phyloP scores from a whole-genome alignment of 352 stramenopile genomes.

The Globisporangium abappressorium region DNA sequence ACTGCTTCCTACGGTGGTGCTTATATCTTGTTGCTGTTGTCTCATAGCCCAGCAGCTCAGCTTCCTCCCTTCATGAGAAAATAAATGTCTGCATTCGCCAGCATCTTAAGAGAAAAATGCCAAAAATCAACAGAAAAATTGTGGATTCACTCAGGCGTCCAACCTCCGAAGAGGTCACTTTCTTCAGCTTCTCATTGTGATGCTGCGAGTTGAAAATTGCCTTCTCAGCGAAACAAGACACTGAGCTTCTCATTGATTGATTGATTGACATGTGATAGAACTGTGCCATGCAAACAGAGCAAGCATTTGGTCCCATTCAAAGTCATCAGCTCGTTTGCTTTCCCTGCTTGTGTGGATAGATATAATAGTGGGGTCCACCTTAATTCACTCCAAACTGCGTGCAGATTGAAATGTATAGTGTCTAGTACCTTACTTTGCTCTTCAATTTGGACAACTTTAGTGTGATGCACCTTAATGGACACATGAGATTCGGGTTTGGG shows the following conservation, averaged over 20 bases:
- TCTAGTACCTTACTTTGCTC: background rate
- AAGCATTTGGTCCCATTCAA: background rate
- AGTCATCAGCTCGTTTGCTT: background rate
- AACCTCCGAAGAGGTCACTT: background rate
- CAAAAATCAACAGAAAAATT: slow-evolving; percentile 8
- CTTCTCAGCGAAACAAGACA: background rate
- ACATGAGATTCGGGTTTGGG: background rate
- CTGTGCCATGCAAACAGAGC: too few species aligned
- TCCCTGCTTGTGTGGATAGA: background rate
- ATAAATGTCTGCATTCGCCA: slow-evolving; percentile 13
- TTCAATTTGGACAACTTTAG: background rate
- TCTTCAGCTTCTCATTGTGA: background rate
- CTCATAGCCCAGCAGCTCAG: background rate
- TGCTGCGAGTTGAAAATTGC: background rate
- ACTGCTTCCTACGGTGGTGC: background rate
- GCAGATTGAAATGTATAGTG: background rate
- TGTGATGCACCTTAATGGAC: background rate
- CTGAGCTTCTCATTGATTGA: background rate
- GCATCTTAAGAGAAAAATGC: slow-evolving; percentile 6
- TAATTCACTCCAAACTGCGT: background rate
- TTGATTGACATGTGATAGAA: background rate
- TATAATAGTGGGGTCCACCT: background rate
- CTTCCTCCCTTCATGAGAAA: slow-evolving; percentile 3
- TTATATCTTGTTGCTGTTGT: background rate
- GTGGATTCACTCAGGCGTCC: slow-evolving; percentile 3